Conservation (phyloP, 805 yeast species). For the Jamesozyma spencerorum region DNA sequence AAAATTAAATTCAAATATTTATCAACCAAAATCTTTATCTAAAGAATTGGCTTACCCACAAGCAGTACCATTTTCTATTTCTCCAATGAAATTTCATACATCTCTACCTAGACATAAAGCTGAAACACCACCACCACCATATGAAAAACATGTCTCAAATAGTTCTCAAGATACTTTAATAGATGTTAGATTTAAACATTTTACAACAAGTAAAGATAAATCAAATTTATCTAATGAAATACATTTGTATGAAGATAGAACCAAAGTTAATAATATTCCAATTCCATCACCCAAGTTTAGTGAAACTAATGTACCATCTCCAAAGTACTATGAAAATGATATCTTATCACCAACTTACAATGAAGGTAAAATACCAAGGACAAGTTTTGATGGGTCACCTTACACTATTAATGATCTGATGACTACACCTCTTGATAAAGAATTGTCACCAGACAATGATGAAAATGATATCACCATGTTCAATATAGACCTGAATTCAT, state of each 20-base stretch:
- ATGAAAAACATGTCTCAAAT: neutral
- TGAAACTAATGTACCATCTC: neutral
- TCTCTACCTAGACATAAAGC: neutral
- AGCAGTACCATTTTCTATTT: conserved; percentile 49
- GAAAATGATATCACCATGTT: conserved; percentile 28
- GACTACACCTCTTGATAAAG: neutral
- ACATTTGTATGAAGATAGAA: too few species aligned
- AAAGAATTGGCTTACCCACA: conserved; percentile 49
- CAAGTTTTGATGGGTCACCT: too few species aligned
- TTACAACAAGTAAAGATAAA: too few species aligned
- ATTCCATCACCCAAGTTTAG: too few species aligned
- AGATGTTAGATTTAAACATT: neutral
- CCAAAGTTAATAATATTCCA: too few species aligned
- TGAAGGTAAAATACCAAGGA: too few species aligned
- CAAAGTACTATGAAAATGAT: neutral
- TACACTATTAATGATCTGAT: neutral
- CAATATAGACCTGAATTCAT: conserved; percentile 15
- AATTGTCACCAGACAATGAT: neutral
- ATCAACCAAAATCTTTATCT: conserved; percentile 43
- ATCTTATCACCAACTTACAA: too few species aligned
- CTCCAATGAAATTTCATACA: conserved; percentile 3
- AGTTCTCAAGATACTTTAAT: conserved; percentile 1
- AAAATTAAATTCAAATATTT: conserved; percentile 39
- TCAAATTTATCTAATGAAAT: too few species aligned
- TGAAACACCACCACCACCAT: conserved; percentile 3